Base-by-base conservation (phyloP, 1,284 basidiomycete genomes). In the Ganoderma multipileum region DNA sequence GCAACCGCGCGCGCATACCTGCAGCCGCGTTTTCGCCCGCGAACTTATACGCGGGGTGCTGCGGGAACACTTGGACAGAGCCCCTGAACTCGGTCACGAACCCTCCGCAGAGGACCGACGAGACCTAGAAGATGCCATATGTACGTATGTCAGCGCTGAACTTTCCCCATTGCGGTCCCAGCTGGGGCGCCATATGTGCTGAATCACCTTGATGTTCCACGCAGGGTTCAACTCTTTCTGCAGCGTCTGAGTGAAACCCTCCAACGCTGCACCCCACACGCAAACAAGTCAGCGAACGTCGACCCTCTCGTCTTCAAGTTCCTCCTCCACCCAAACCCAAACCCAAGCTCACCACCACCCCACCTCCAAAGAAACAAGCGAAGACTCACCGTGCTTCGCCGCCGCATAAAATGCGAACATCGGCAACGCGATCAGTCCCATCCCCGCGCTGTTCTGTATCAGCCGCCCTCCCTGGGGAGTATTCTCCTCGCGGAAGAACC, bases 401-500 rank as follows among this genome's bases (percentile, higher is more conserved):
- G 82, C 77, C 41, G 70, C 67, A 68, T 83, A 83, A 57, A 75
- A 80, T 9, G 76, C 78, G 36, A 77, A 59, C 18, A 67, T 68
- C 7, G 79, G 73, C 9, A 64, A 62, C 1, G 75, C 71, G 16
- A 63, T 42, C 16, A 81, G 28, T 7, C 78, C 81, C 16, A 65
- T 64, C 8, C 72, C 68, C 2, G 79, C 79, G 64, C 76, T 78
- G 33, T 76, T 71, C 61, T 79, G 76, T 28, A 83, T 57, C 5
- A 83, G 70, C 28, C 76, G 69, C 14, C 81, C 82, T 11, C 80
- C 81, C 18, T 65, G 59, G 3, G 78, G 79, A 30, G 65, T 73
- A 67, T 83, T 80, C 3, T 78, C 79, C 38, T 83, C 83, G 18
- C 83, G 76, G 72, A 84, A 82, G 65, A 80, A 75, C 26, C 74